Base-by-base conservation (phyloP, 176 grass and related monocot species). In the Poa annua region DNA sequence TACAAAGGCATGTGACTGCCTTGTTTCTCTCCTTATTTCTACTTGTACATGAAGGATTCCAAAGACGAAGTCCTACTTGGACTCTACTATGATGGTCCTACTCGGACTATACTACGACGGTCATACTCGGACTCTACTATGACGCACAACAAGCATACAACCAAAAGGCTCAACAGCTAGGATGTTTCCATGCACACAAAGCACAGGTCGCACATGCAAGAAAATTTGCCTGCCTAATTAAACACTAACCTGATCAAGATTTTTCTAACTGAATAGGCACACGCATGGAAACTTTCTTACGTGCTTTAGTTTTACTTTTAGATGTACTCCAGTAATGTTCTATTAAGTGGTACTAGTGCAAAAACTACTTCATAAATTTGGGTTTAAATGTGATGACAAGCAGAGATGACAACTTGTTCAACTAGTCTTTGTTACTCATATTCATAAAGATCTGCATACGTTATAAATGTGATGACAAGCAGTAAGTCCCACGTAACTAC, bases 221-320 rank as follows among this genome's bases (percentile, higher is more conserved):
- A 26, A 64, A 64, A 64, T 13, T 32, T 64, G 5, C 61, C 61
- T 64, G 5, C 25, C 61, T 64, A 64, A 64, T 33, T 33, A 64
- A 64, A 33, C 61, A 33, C 60, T 63, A 32, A 29, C 61, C 26
- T 64, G 15, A 64, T 64, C 26, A 33, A 64, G 61, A 64, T 33
- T 64, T 33, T 64, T 64, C 61, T 33, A 49, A 51, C 71, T 41
- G n/a, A 66, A 84, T 53, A 64, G 8, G 16, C 33, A 13, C 38
- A 6, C 38, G 8, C 35, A 36, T 11, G 12, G 4, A 33, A 36
- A 36, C 35, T 65, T 65, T 65, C 62, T 15, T 2, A 34, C 3
- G 62, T 61, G 80, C 44, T 59, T 59, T 7, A 9, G 38, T 17
- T 24, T 65, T 74, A 54, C 17, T 36, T 17, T 71, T 71, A 34